Conservation (phyloP, 495 filamentous ascomycete genomes). For the Mytilinidion resinicola region DNA sequence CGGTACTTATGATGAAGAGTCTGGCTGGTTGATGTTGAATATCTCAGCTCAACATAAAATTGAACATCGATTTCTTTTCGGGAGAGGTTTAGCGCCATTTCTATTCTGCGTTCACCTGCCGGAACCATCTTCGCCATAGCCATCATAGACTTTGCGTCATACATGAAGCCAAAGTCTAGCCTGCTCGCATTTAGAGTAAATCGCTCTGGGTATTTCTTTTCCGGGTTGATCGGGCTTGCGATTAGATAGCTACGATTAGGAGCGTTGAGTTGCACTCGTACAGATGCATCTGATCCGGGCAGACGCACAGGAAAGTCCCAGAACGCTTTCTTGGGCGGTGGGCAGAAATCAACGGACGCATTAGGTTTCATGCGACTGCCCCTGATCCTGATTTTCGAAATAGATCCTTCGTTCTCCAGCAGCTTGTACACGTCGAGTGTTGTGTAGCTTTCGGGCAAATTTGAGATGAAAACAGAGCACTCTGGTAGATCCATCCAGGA, state of each 20-base stretch:
- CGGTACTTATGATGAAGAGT: conserved; percentile 33
- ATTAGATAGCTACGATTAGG: not conserved
- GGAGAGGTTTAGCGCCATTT: conserved; percentile 31
- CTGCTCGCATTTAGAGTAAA: conserved; percentile 15
- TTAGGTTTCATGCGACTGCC: not conserved
- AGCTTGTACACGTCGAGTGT: not conserved
- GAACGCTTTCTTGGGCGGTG: conserved; percentile 14
- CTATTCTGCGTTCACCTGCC: conserved; percentile 9
- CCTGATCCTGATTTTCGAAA: not conserved
- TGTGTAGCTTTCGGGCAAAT: not conserved
- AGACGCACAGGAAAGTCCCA: conserved; percentile 1
- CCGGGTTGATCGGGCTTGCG: conserved; percentile 26
- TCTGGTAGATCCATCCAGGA: no score
- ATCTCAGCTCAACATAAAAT: conserved; percentile 17
- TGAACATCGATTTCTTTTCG: conserved; percentile 32
- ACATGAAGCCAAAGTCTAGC: conserved; percentile 48
- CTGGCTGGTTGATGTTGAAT: not conserved
- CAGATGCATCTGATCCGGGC: no score
- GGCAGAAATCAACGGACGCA: conserved; percentile 2
- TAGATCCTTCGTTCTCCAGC: not conserved
- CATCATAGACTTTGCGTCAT: conserved; percentile 43
- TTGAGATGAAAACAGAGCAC: no score
- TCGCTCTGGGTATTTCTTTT: conserved; percentile 18
- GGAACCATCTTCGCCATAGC: conserved; percentile 38
- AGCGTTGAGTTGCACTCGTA: not conserved